Percentiles rank a stretch among this genome's conserved stretches.
Evolutionary conservation across 257 asterid genomes (phyloP).

Genomic region (Gentiana straminea): DNA sequence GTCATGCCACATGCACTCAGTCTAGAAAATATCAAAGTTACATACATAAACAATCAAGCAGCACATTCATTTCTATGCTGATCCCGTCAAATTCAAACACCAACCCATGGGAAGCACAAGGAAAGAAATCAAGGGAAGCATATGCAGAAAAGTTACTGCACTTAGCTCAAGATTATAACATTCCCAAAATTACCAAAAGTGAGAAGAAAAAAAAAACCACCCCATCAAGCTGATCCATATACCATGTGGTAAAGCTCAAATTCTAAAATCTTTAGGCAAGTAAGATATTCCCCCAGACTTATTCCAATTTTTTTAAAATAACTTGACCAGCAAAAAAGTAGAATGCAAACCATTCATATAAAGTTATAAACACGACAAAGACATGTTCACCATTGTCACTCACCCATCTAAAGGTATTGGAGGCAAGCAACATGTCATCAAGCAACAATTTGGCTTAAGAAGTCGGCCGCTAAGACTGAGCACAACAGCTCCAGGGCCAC

Average conservation of each 20-base stretch:
- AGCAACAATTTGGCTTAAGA: conserved; percentile 84
- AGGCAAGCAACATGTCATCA: conserved; percentile 90
- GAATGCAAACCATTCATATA: background rate
- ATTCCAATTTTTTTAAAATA: background rate
- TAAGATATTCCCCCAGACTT: background rate
- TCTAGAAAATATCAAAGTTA: too few relatives aligned
- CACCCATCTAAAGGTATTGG: conserved; percentile 92
- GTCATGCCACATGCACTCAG: too few relatives aligned
- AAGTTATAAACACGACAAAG: conserved; percentile 3
- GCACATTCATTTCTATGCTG: too few relatives aligned
- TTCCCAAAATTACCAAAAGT: too few relatives aligned
- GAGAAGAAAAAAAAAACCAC: too few relatives aligned
- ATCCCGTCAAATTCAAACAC: too few relatives aligned
- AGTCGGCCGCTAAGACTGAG: conserved; percentile 70
- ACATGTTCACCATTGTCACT: conserved; percentile 18
- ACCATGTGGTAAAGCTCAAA: background rate
- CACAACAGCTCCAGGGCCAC: conserved; percentile 99
- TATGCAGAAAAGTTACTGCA: too few relatives aligned
- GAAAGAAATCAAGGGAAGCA: too few relatives aligned
- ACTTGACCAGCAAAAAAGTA: background rate
- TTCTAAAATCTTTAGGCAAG: background rate
- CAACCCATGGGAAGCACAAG: too few relatives aligned
- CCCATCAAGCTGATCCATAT: too few relatives aligned
- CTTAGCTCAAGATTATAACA: too few relatives aligned
- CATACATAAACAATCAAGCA: too few relatives aligned